Evolutionary conservation across 768 basidiomycete species (phyloP), one percentile per base, ranked within the genome.

Genomic region (Trametes maxima): DNA sequence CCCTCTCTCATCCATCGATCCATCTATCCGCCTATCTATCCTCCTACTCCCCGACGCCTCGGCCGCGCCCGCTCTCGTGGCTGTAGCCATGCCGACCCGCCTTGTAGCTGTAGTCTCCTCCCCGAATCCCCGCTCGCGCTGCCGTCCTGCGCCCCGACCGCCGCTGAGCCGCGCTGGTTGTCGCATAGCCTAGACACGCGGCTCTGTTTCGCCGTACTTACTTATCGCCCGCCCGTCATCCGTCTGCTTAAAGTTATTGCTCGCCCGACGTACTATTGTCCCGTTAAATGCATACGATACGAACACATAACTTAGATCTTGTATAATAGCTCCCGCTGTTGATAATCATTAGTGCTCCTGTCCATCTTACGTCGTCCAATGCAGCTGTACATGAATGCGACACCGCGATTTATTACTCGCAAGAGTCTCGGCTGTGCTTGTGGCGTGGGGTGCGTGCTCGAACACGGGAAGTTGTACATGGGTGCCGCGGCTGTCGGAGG

Each of bases 71-170:
- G 28, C 57, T 35, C 39, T 36, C 48, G 48, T 58, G 57, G 57
- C 57, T 58, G 57, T 58, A 58, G 48, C 48, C 44, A 42, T 58
- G 57, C 57, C 57, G 40, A 52, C 28, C 54, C 25, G 53, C 39
- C 46, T 51, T 63, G 62, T 63, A 63, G 62, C 62, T 63, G 62
- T 63, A 63, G 57, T 50, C 36, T 58, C 24, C 48, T n/a, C n/a
- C 24, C 17, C 51, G 21, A 16, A 13, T 10, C 43, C 11, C 47
- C 37, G 22, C 22, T 22, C 45, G 7, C 28, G 17, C 33, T 16
- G 25, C 19, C 22, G 19, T 14, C 4, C 16, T 17, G 8, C 16
- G 39, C 19, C 5, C 28, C 36, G 17, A 4, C 22, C 33, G 19
- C 28, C 2, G 16, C 13, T 35, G 28, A 25, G 25, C 24, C 24